Conservation (phyloP, 148 eudicot genomes). For the Suaeda aralocaspica region DNA sequence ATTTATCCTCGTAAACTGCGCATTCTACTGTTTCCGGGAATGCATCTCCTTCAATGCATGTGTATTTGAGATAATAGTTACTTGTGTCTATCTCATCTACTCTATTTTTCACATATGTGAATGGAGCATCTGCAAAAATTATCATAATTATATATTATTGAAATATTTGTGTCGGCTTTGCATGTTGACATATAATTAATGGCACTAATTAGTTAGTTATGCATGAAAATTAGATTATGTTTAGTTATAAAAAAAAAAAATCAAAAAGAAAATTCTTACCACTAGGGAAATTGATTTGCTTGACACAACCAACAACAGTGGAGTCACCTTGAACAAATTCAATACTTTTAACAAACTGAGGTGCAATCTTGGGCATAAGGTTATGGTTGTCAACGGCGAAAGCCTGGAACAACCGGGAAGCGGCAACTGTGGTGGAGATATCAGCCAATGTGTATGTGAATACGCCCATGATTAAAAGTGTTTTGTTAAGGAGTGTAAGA, state of each 20-base stretch:
- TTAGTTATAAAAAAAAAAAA: background rate
- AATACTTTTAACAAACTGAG: slow-evolving; percentile 18
- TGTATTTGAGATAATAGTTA: slow-evolving; percentile 24
- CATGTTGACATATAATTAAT: no score
- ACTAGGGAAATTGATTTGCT: slow-evolving; percentile 18
- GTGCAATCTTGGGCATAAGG: slow-evolving; percentile 29
- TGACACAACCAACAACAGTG: slow-evolving; percentile 10
- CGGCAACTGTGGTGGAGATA: slow-evolving; percentile 15
- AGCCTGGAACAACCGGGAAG: slow-evolving; percentile 28
- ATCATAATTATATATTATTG: no score
- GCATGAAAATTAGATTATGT: background rate
- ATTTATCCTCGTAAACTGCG: slow-evolving; percentile 11
- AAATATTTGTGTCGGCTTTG: no score
- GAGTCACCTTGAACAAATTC: slow-evolving; percentile 25
- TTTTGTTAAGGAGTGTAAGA: background rate
- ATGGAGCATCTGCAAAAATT: slow-evolving; percentile 4
- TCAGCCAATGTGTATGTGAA: slow-evolving; percentile 17
- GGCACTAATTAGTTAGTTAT: no score
- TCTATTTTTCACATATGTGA: slow-evolving; percentile 15
- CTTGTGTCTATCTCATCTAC: slow-evolving; percentile 21
- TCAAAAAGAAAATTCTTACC: slow-evolving; percentile 6
- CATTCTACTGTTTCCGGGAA: slow-evolving; percentile 12
- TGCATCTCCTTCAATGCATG: slow-evolving; percentile 25
- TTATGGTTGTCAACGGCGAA: slow-evolving; percentile 25
- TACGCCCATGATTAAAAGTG: slow-evolving; percentile 20